These are phyloP conservation scores for Paecilomyces sp. DNA, from an alignment of 2,329 filamentous ascomycete genomes.

Conservation along the genomic window DNA sequence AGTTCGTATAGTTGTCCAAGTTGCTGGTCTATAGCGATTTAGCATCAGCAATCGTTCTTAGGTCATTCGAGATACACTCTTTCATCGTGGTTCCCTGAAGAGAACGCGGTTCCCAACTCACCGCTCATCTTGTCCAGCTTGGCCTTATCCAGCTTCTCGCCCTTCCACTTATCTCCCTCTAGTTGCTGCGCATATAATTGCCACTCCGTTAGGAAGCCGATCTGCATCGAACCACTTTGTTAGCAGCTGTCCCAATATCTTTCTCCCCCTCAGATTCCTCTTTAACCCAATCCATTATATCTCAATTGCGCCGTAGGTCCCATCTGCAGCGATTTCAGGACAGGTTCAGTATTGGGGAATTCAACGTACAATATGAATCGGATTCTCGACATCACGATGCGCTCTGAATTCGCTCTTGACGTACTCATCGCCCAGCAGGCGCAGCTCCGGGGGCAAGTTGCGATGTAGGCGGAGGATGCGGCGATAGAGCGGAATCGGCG, in stretches of 20 bases:
- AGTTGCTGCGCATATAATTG: constrained; percentile 89
- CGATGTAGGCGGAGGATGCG: constrained; percentile 81
- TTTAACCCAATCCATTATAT: background rate
- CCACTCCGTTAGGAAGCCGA: constrained; percentile 95
- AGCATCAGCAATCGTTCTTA: constrained; percentile 22
- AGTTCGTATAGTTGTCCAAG: constrained; percentile 89
- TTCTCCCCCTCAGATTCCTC: background rate
- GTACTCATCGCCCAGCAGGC: constrained; percentile 84
- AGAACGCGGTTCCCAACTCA: constrained; percentile 37
- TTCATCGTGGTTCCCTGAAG: too few relatives aligned
- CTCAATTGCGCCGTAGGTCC: background rate
- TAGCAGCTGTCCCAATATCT: too few relatives aligned
- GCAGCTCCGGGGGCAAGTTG: constrained; percentile 65
- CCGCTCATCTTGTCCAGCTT: constrained; percentile 95
- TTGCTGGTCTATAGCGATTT: constrained; percentile 65
- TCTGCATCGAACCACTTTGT: constrained; percentile 43
- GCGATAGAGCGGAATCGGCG: constrained; percentile 83
- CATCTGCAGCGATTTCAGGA: background rate
- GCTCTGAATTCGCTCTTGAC: constrained; percentile 87
- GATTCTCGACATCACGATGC: constrained; percentile 79
- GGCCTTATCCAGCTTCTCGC: constrained; percentile 70
- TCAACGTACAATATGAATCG: constrained; percentile 70
- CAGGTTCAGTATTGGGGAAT: background rate
- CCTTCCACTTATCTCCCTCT: constrained; percentile 79
- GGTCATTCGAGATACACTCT: constrained; percentile 47